A percentile compares a stretch with the other conserved stretches of the same genome.
These are phyloP conservation scores for Seiridium cupressi DNA, from an alignment of 2,329 filamentous ascomycete genomes.

Conservation along the genomic window DNA sequence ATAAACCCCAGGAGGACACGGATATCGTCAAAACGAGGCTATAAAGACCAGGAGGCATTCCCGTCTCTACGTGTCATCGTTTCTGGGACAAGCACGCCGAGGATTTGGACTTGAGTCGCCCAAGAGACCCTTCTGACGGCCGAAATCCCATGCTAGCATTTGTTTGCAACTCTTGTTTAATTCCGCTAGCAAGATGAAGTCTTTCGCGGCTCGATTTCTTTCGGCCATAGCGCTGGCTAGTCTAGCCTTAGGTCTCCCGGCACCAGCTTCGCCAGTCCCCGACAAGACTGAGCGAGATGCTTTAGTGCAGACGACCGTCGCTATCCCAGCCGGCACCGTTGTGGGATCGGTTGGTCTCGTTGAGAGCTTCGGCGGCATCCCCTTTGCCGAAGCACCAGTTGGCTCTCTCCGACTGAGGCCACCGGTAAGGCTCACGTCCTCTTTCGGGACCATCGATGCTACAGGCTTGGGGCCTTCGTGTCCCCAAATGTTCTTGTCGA, in stretches of 20 bases:
- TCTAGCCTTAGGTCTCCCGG: slow-evolving; percentile 10
- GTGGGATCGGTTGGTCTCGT: slow-evolving; percentile 35
- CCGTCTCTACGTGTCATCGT: background rate
- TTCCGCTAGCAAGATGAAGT: slow-evolving; percentile 6
- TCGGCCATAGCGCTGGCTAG: background rate
- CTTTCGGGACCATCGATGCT: slow-evolving; percentile 61
- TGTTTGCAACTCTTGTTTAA: background rate
- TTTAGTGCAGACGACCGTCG: slow-evolving; percentile 19
- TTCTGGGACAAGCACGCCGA: background rate
- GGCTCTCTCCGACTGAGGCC: slow-evolving; percentile 67
- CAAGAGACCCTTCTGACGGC: background rate
- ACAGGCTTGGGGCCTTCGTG: slow-evolving; percentile 60
- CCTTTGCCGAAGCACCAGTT: slow-evolving; percentile 69
- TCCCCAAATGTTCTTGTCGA: slow-evolving; percentile 67
- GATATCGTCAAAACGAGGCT: background rate
- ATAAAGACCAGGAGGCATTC: slow-evolving; percentile 5
- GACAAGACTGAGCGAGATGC: slow-evolving; percentile 17
- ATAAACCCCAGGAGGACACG: background rate
- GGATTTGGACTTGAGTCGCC: background rate
- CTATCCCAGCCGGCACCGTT: slow-evolving; percentile 24
- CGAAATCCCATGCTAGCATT: background rate
- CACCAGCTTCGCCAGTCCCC: slow-evolving; percentile 16
- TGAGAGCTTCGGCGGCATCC: slow-evolving; percentile 73
- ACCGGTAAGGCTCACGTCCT: slow-evolving; percentile 57
- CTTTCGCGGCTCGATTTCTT: background rate